phyloP scores from a whole-genome alignment of 108 stramenopile genomes.

The Schizochytrium sp. region DNA sequence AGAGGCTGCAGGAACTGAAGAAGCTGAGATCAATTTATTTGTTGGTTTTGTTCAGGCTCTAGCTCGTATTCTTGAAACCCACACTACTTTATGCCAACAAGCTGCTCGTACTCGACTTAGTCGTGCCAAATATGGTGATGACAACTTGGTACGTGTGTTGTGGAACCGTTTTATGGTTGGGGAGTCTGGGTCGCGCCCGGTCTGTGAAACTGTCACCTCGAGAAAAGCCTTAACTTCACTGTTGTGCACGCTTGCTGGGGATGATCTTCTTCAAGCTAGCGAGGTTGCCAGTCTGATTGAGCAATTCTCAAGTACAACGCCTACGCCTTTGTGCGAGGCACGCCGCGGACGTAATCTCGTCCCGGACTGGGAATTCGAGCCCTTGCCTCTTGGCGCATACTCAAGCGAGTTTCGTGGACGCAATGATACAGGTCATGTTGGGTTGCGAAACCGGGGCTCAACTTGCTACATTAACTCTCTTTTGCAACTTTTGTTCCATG shows the following conservation, averaged over 20 bases:
- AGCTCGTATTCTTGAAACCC: slow-evolving; percentile 22
- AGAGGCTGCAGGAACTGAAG: not conserved
- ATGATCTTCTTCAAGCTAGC: not conserved
- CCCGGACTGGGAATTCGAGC: slow-evolving; percentile 47
- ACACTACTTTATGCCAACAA: not conserved
- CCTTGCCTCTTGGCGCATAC: slow-evolving; percentile 8
- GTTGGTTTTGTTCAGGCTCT: slow-evolving; percentile 25
- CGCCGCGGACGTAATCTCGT: not conserved
- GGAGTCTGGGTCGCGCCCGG: not conserved
- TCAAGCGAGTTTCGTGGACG: slow-evolving; percentile 48
- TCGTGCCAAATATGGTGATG: slow-evolving; percentile 23
- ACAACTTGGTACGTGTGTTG: slow-evolving; percentile 33
- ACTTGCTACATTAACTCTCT: slow-evolving; percentile 62
- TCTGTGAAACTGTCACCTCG: not conserved
- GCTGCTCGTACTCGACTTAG: not conserved
- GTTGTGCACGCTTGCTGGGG: not conserved
- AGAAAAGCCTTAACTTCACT: not conserved
- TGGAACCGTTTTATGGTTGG: slow-evolving; percentile 35
- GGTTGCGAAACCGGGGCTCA: slow-evolving; percentile 51
- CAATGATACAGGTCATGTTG: slow-evolving; percentile 45
- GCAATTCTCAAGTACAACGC: slow-evolving; percentile 31
- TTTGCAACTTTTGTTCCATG: slow-evolving; percentile 31
- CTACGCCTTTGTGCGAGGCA: not conserved
- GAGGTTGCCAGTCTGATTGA: slow-evolving; percentile 2
- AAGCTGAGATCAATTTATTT: slow-evolving; percentile 28